Evolutionary conservation across 441 rosid species (phyloP).

Genomic region (Isatis lusitanica): DNA sequence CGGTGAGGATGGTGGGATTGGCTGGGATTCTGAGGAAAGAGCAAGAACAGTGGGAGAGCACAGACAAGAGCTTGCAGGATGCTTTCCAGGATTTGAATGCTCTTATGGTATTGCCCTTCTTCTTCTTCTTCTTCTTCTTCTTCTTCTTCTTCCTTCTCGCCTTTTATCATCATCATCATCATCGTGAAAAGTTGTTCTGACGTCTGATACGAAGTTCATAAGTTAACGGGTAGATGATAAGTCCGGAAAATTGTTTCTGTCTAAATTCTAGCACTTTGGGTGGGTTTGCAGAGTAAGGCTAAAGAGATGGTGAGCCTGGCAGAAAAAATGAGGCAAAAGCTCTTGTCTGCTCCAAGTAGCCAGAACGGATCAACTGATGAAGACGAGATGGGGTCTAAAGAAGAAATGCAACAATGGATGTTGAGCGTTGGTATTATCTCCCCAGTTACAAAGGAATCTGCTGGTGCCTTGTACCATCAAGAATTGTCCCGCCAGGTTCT

Average conservation of each 20-base stretch:
- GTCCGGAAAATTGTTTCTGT: background rate
- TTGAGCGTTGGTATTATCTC: constrained; percentile 94
- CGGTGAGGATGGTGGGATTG: constrained; percentile 87
- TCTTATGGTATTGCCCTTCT: constrained; percentile 53
- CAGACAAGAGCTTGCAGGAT: constrained; percentile 92
- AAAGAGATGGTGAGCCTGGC: constrained; percentile 92
- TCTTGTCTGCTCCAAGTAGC: constrained; percentile 64
- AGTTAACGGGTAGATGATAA: background rate
- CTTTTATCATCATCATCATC: background rate
- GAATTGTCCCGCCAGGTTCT: constrained; percentile 88
- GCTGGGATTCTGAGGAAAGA: constrained; percentile 89
- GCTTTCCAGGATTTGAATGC: constrained; percentile 97
- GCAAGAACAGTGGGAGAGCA: constrained; percentile 91
- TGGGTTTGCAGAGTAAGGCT: constrained; percentile 72
- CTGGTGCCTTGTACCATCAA: constrained; percentile 91
- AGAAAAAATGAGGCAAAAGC: constrained; percentile 91
- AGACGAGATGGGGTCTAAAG: constrained; percentile 87
- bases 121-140: too few relatives aligned
- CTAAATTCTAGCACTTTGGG: constrained; percentile 17
- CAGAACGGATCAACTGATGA: constrained; percentile 58
- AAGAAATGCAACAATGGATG: constrained; percentile 93
- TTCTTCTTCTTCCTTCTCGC: background rate
- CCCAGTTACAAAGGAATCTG: constrained; percentile 93
- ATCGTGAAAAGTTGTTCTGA: background rate
- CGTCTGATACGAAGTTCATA: background rate